Evolutionary conservation across 1,284 basidiomycete species (phyloP).

Genomic region (Erythrobasidium hasegawianum): DNA sequence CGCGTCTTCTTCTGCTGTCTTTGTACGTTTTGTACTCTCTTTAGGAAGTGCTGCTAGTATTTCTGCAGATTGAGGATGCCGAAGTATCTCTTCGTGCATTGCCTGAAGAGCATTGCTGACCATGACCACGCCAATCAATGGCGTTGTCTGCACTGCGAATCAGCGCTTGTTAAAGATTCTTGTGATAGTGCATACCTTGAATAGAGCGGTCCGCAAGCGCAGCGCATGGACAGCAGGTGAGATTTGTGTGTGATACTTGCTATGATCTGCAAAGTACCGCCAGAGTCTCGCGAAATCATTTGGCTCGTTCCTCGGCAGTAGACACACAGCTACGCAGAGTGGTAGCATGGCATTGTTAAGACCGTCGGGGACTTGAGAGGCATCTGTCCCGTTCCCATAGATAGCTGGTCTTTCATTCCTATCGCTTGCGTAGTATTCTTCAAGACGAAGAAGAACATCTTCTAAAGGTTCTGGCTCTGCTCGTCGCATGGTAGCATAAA

Average conservation of each 20-base stretch:
- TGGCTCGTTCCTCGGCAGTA: slow-evolving; percentile 25
- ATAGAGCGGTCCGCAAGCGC: slow-evolving; percentile 24
- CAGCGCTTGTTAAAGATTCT: too few relatives aligned
- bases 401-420: background rate
- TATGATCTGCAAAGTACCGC: slow-evolving; percentile 20
- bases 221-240: slow-evolving; percentile 6
- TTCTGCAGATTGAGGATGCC: slow-evolving; percentile 9
- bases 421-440: background rate
- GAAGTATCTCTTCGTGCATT: slow-evolving; percentile 4
- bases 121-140: slow-evolving; percentile 15
- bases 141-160: background rate
- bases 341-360: slow-evolving; percentile 21
- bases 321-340: slow-evolving; percentile 20
- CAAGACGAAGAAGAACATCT: background rate
- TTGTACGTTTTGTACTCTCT: slow-evolving; percentile 18
- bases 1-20: slow-evolving; percentile 33
- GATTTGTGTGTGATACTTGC: background rate
- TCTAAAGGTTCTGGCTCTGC: background rate
- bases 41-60: slow-evolving; percentile 12
- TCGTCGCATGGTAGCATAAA: background rate
- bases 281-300: slow-evolving; percentile 25
- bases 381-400: background rate
- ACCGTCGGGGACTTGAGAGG: background rate
- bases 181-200: too few relatives aligned
- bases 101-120: slow-evolving; percentile 21